phyloP scores from a whole-genome alignment of 768 basidiomycete genomes.

The Lactifluus echinatus region DNA sequence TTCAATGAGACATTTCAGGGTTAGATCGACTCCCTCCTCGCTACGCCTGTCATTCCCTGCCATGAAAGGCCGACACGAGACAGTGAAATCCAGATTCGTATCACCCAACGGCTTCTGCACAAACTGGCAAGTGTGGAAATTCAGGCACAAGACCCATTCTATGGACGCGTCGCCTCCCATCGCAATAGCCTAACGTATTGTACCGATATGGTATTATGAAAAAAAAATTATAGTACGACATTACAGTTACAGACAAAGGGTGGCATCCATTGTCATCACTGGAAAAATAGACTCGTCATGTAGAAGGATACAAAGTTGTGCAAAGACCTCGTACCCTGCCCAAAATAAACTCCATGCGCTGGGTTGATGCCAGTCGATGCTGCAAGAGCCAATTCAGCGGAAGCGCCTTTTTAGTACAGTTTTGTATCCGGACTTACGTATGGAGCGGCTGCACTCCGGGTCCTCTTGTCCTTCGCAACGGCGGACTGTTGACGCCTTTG shows the following conservation, averaged over 20 bases:
- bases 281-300: not conserved
- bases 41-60: not conserved
- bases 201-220: too few species aligned
- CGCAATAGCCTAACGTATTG: too few species aligned
- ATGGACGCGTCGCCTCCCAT: too few species aligned
- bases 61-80: too few species aligned
- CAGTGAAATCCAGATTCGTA: not conserved
- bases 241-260: conserved; percentile 12
- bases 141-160: too few species aligned
- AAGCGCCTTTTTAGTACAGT: not conserved
- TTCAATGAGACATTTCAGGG: not conserved
- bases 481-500: conserved; percentile 30
- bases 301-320: not conserved
- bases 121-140: too few species aligned
- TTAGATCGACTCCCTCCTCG: not conserved
- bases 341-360: conserved; percentile 40
- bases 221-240: too few species aligned
- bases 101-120: too few species aligned
- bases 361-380: conserved; percentile 41
- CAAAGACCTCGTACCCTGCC: conserved; percentile 30
- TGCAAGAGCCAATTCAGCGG: conserved; percentile 17
- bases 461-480: conserved; percentile 40
- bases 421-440: conserved; percentile 29
- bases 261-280: conserved; percentile 17
- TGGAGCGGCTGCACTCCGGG: conserved; percentile 38